Percentiles rank a stretch among this genome's conserved stretches.
phyloP scores from a whole-genome alignment of 2,329 filamentous ascomycete species.

The Penicillium sp. region DNA sequence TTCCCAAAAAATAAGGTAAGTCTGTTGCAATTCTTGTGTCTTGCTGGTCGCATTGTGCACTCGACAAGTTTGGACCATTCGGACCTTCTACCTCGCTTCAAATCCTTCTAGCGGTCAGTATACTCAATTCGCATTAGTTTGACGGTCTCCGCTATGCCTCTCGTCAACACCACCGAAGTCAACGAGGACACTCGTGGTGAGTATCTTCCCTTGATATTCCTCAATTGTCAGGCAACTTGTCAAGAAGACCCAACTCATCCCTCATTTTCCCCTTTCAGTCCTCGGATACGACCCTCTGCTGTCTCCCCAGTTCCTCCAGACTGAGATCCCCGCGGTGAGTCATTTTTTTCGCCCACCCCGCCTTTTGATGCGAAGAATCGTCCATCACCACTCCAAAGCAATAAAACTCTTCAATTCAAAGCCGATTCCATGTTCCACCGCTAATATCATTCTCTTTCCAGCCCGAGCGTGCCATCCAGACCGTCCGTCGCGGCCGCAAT shows the following conservation, averaged over 20 bases:
- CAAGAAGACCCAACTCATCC: not conserved
- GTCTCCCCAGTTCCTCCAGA: conserved; percentile 80
- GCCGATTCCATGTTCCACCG: conserved; percentile 30
- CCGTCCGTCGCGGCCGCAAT: conserved; percentile 48
- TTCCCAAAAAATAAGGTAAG: not conserved
- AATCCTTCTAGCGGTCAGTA: not conserved
- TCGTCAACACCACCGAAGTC: conserved; percentile 43
- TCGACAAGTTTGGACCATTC: not conserved
- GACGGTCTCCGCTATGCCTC: conserved; percentile 40
- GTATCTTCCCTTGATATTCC: conserved; percentile 11
- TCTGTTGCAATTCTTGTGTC: not conserved
- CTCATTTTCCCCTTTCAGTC: conserved; percentile 57
- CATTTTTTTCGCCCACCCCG: conserved; percentile 65
- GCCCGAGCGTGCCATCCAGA: conserved; percentile 43
- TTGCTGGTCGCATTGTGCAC: not conserved
- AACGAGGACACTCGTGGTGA: conserved; percentile 51
- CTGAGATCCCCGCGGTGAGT: conserved; percentile 72
- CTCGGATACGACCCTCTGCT: conserved; percentile 93
- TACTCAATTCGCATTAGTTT: conserved; percentile 1
- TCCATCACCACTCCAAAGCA: not conserved
- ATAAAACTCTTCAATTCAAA: not conserved
- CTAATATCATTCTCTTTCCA: conserved; percentile 24
- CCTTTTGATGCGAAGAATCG: conserved; percentile 48
- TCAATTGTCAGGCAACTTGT: not conserved
- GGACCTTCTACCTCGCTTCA: not conserved